Base-by-base conservation (phyloP, 495 filamentous ascomycete genomes). In the Gamarada debralockiae region DNA sequence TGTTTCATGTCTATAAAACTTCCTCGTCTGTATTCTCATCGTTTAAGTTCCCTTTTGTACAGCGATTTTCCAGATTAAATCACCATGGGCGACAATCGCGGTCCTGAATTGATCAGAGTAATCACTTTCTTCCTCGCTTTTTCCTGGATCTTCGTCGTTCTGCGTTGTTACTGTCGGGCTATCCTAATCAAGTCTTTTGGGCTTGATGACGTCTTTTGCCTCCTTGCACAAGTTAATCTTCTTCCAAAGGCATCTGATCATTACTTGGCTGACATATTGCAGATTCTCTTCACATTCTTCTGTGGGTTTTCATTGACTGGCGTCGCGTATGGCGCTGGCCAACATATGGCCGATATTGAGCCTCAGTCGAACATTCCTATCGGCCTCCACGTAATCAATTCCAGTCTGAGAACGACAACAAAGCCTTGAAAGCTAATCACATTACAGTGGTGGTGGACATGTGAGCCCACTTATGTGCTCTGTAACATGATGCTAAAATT, bases 161-260 rank as follows among this genome's bases (percentile, higher is more conserved):
- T 72, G 29, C 65, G 70, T 24, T 40, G 60, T 9, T 72, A 73
- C 45, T 58, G 65, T 27, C 68, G 70, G 17, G 58, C 59, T 18
- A 51, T 51, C 50, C 47, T 72, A 42, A 59, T 73, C 37, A 64
- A 61, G 22, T 64, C 68, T 50, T 62, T 72, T 27, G 70, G 70
- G 23, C n/a, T 53, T 8, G 70, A 73, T 45, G 70, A 73, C 44
- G 66, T 58, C 34, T 45, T 59, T 18, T 34, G 54, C 22, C 43
- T 64, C 9, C 12, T 60, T 27, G 63, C 58, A 17, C 23, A 38
- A 17, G 34, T 50, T 3, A 20, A 13, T 23, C 18, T 2, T 13
- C 29, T 38, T 17, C 23, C 4, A 3, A 23, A 27, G 17, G 7
- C n/a, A 27, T 27, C 44, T 17, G 12, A 7, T 48, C 22, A 2